Evolutionary conservation across 805 yeast genomes (phyloP).

Genomic region (Starmera amethionina): DNA sequence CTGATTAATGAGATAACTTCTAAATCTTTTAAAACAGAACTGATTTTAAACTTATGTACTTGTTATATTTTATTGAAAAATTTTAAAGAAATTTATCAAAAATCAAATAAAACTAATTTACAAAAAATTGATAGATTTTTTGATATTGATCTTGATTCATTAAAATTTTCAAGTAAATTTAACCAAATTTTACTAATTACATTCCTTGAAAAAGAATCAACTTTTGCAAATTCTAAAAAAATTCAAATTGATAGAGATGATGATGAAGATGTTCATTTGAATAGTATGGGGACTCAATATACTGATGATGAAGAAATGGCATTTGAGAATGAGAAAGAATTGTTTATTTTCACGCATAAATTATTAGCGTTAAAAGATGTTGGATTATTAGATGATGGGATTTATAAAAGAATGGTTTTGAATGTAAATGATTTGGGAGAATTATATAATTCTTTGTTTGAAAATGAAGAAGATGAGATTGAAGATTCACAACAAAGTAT

Average conservation of each 20-base stretch:
- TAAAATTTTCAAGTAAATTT: constrained; percentile 20
- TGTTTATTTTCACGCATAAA: constrained; percentile 33
- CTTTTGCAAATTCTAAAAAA: constrained; percentile 25
- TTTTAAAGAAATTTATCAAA: constrained; percentile 23
- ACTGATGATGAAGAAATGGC: constrained; percentile 7
- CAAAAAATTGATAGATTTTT: constrained; percentile 10
- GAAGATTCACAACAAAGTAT: not conserved
- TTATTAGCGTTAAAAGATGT: constrained; percentile 25
- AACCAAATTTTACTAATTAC: constrained; percentile 27
- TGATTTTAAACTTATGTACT: constrained; percentile 14
- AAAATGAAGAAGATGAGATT: constrained; percentile 4
- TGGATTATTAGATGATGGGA: constrained; percentile 20
- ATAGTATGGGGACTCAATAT: constrained; percentile 7
- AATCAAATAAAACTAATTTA: constrained; percentile 22
- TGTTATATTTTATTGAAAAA: constrained; percentile 19
- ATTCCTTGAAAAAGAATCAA: constrained; percentile 41
- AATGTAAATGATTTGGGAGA: constrained; percentile 29
- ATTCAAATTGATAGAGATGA: constrained; percentile 40
- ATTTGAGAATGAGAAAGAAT: constrained; percentile 31
- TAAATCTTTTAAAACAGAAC: constrained; percentile 1
- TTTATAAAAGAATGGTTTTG: constrained; percentile 25
- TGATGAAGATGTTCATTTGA: constrained; percentile 37
- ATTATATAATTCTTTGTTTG: constrained; percentile 6
- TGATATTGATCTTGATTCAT: constrained; percentile 11
- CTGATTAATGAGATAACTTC: constrained; percentile 1